Evolutionary conservation across 306 rosid species (phyloP), one percentile per base, ranked within the genome.

Genomic region (Prunus padus): DNA sequence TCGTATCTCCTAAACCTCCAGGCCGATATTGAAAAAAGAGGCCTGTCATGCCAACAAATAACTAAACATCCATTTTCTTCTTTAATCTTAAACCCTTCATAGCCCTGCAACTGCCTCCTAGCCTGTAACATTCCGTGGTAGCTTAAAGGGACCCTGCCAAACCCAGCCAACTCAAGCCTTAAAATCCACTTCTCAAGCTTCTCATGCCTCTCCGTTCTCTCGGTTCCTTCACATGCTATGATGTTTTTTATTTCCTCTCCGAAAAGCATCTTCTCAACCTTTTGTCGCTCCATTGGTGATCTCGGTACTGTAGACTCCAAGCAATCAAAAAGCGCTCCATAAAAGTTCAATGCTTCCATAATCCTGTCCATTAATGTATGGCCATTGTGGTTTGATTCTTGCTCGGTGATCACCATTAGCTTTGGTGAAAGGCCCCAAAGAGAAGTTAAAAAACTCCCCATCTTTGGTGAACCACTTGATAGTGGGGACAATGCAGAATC

Each of bases 241-340:
- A 90, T 93, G 81, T 86, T 93, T 46, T 93, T 93, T 8, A 93
- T 93, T 76, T 93, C 93, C 82, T 90, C 90, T 16, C 93, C 98
- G 1, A 90, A 70, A 22, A 93, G 87, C 87, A 82, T 74, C 72
- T 91, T 88, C 89, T 93, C 98, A 23, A 93, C 82, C 61, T 84
- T 89, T 11, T 82, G 89, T 61, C 93, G 73, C 77, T 93, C 93
- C 11, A 76, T 22, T 6, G 91, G 84, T 16, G 89, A 79, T 80
- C 90, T 77, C 4, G 84, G 63, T 6, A 89, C 91, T 14, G 91
- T 89, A 0, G 95, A 89, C 33, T 90, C 93, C 87, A 93, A 84
- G 80, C 93, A 90, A 54, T 93, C 98, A 72, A 93, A 93, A 65
- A 90, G 70, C 13, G 96, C 87, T 49, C 87, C 90, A 56, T 92